Evolutionary conservation across 2,329 filamentous ascomycete species (phyloP), one percentile per base, ranked within the genome.

Genomic region (Ascochyta koolunga): DNA sequence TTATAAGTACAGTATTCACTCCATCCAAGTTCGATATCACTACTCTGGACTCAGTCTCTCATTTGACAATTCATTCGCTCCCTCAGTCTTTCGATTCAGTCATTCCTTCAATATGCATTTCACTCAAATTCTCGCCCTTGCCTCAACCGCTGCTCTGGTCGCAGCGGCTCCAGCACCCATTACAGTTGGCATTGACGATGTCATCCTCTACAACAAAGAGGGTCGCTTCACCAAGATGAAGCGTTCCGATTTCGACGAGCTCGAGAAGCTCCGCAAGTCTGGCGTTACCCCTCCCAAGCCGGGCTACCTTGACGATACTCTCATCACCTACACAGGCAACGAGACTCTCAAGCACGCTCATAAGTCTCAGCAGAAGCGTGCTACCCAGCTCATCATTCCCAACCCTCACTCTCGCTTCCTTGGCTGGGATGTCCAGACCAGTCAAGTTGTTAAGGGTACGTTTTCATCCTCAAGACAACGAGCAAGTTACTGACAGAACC

Each of bases 401-500:
- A 58, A 63, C 33, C 51, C 61, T 22, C 45, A 56, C 18, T 35
- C 42, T 3, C 62, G 60, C 29, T 78, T 77, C 60, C 61, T 74
- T 19, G 75, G 75, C 60, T 77, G 76, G 76, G 76, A 78, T 50
- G 62, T 74, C 1, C 62, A 61, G 40, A 74, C 77, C 61, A 77
- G 76, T 13, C 64, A 67, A 18, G 69, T 77, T 9, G 59, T 73
- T 13, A 65, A 66, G 41, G 71, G 51, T 50, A 37, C 18, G 46
- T 24, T 19, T 15, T 11, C 3, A n/a, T 19, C 4, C 4, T 18
- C 2, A 15, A 10, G 15, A n/a, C 3, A 4, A 21, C 13, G 7
- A 9, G 19, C 5, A 40, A 9, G 2, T 19, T 6, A 36, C 35
- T 54, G 16, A 54, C 11, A 31, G 25, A 2, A 16, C 3, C 5